Percentiles rank a stretch among this genome's conserved stretches.
Conservation (phyloP, 768 basidiomycete genomes). For the Multifurca ochricompacta region DNA sequence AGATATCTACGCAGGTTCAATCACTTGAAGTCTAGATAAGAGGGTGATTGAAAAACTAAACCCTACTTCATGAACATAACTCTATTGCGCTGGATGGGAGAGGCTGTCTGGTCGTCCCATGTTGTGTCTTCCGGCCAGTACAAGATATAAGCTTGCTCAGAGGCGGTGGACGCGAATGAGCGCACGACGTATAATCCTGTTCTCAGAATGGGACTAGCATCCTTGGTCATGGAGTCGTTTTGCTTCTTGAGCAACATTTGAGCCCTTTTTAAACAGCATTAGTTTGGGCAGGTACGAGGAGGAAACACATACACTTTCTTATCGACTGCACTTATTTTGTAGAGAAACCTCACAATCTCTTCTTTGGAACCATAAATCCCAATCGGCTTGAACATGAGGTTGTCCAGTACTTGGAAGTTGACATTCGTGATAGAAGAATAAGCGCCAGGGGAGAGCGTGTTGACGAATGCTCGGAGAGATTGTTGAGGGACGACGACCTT, state of each 20-base stretch:
- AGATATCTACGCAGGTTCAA: slow-evolving; percentile 4
- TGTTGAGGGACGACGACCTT: slow-evolving; percentile 54
- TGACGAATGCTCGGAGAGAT: slow-evolving; percentile 41
- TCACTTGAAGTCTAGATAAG: neutral
- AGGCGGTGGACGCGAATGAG: slow-evolving; percentile 10
- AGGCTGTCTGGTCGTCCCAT: slow-evolving; percentile 44
- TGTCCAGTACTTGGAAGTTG: slow-evolving; percentile 47
- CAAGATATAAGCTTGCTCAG: slow-evolving; percentile 37
- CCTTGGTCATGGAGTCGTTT: slow-evolving; percentile 14
- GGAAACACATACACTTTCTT: slow-evolving; percentile 32
- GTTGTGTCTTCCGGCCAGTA: slow-evolving; percentile 59
- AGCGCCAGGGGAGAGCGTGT: slow-evolving; percentile 41
- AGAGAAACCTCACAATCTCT: slow-evolving; percentile 41
- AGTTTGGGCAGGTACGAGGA: neutral
- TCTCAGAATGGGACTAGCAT: slow-evolving; percentile 29
- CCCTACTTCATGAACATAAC: slow-evolving; percentile 54
- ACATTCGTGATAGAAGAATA: slow-evolving; percentile 48
- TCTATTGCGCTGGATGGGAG: slow-evolving; percentile 43
- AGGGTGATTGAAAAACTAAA: no score
- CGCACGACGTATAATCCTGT: slow-evolving; percentile 45
- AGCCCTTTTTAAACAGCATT: slow-evolving; percentile 14
- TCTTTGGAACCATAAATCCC: slow-evolving; percentile 52
- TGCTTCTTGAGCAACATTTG: slow-evolving; percentile 18
- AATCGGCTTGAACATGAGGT: slow-evolving; percentile 37
- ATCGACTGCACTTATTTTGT: slow-evolving; percentile 31